Evolutionary conservation across 2,329 filamentous ascomycete genomes (phyloP).

Genomic region (Diplodia scrobiculata): DNA sequence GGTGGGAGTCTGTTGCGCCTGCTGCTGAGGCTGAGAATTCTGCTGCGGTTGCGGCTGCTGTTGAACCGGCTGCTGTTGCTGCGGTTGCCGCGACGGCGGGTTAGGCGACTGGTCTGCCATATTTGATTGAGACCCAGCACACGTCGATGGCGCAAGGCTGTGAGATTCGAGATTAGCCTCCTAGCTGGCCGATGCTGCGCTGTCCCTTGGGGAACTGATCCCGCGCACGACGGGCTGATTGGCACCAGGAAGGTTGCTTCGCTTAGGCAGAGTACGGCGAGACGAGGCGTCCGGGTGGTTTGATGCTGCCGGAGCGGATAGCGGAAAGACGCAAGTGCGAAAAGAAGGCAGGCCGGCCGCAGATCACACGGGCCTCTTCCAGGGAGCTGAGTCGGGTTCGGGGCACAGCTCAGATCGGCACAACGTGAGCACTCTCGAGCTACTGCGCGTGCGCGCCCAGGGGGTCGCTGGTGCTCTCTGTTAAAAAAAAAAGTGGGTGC

Average conservation of each 20-base stretch:
- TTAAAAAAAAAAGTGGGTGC: constrained; percentile 22
- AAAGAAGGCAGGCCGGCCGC: constrained; percentile 25
- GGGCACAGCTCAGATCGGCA: constrained; percentile 27
- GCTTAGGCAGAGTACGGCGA: constrained; percentile 26
- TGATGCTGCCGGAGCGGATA: constrained; percentile 27
- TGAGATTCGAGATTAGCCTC: constrained; percentile 30
- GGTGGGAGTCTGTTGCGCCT: constrained; percentile 34
- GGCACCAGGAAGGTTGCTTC: constrained; percentile 25
- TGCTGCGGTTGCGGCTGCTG: constrained; percentile 28
- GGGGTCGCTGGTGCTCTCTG: constrained; percentile 17
- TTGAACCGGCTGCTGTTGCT: constrained; percentile 25
- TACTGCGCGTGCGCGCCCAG: constrained; percentile 26
- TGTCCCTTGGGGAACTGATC: constrained; percentile 27
- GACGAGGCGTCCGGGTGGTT: constrained; percentile 26
- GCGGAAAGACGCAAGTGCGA: constrained; percentile 27
- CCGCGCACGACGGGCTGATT: constrained; percentile 28
- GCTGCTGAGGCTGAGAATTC: constrained; percentile 27
- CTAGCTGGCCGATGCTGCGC: constrained; percentile 23
- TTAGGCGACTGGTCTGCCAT: constrained; percentile 29
- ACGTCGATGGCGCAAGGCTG: constrained; percentile 30
- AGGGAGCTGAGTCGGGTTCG: constrained; percentile 27
- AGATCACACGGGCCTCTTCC: constrained; percentile 24
- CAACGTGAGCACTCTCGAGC: constrained; percentile 25
- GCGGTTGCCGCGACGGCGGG: constrained; percentile 26
- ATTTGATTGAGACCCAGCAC: constrained; percentile 29